phyloP scores from a whole-genome alignment of 2,329 filamentous ascomycete genomes.

The Ceratocystis cacaofunesta region DNA sequence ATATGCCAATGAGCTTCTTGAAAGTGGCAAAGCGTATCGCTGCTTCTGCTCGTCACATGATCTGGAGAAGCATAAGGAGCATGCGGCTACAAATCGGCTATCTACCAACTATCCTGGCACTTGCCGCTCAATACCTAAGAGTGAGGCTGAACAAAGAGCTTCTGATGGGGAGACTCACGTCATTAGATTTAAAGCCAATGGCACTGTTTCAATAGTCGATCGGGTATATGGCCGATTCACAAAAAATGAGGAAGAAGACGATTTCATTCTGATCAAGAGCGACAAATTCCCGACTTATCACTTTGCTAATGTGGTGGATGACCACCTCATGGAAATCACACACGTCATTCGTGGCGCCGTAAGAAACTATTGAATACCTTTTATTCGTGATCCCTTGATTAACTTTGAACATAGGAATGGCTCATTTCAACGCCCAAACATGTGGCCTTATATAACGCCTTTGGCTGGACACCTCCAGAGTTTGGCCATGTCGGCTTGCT shows the following conservation, averaged over 20 bases:
- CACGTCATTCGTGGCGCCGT: conserved; percentile 84
- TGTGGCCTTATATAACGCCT: conserved; percentile 56
- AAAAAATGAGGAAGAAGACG: conserved; percentile 46
- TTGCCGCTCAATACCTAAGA: conserved; percentile 51
- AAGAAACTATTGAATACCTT: conserved; percentile 21
- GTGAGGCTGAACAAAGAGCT: conserved; percentile 58
- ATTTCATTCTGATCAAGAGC: conserved; percentile 79
- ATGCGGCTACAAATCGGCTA: conserved; percentile 39
- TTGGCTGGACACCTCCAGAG: conserved; percentile 56
- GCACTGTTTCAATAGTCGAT: conserved; percentile 33
- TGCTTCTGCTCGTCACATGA: conserved; percentile 77
- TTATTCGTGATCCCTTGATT: no score
- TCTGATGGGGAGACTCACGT: conserved; percentile 56
- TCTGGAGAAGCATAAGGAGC: conserved; percentile 50
- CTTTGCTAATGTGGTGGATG: conserved; percentile 91
- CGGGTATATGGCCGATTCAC: conserved; percentile 60
- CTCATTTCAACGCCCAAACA: conserved; percentile 78
- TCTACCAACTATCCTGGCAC: conserved; percentile 42
- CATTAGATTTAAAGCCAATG: conserved; percentile 55
- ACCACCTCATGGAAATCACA: conserved; percentile 88
- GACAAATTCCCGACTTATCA: conserved; percentile 94
- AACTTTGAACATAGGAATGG: conserved; percentile 53
- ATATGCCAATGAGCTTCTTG: conserved; percentile 54
- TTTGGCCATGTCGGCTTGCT: conserved; percentile 73
- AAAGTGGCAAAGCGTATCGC: conserved; percentile 64